These are phyloP conservation scores for Ophiostoma perfectum DNA, from an alignment of 2,329 filamentous ascomycete species.

Conservation along the genomic window DNA sequence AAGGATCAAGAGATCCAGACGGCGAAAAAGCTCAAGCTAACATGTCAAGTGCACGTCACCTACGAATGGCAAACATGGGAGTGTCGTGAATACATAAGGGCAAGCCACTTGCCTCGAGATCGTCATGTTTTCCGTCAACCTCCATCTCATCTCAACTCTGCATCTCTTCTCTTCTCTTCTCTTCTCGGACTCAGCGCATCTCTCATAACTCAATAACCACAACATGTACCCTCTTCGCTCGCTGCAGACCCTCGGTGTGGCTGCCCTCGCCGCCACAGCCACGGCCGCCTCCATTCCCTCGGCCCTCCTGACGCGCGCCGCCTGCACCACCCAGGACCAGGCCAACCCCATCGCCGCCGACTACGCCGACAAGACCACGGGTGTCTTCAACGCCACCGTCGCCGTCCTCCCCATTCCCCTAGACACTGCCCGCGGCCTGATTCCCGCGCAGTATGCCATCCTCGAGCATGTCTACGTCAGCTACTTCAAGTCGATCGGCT, in stretches of 20 bases:
- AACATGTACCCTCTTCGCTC: neutral
- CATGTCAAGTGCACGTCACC: no score
- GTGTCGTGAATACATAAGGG: no score
- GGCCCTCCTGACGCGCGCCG: neutral
- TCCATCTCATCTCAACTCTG: no score
- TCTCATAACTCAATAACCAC: neutral
- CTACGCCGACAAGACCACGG: conserved; percentile 46
- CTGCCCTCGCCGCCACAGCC: neutral
- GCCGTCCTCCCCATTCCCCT: conserved; percentile 48
- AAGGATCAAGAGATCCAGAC: no score
- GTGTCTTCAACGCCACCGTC: conserved; percentile 50
- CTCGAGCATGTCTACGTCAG: neutral
- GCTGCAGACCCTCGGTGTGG: neutral
- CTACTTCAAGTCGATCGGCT: neutral
- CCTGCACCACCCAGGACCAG: conserved; percentile 31
- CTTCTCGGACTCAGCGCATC: neutral
- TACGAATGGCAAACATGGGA: no score
- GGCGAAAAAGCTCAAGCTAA: no score
- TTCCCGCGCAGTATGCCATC: conserved; percentile 28
- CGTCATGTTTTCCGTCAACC: no score
- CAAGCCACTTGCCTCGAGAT: no score
- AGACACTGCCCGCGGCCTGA: conserved; percentile 40
- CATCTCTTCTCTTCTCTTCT: neutral
- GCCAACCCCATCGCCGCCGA: conserved; percentile 46
- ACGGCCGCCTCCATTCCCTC: neutral